Evolutionary conservation across 805 yeast species (phyloP), one percentile per base, ranked within the genome.

Genomic region (Lipomyces sp.): DNA sequence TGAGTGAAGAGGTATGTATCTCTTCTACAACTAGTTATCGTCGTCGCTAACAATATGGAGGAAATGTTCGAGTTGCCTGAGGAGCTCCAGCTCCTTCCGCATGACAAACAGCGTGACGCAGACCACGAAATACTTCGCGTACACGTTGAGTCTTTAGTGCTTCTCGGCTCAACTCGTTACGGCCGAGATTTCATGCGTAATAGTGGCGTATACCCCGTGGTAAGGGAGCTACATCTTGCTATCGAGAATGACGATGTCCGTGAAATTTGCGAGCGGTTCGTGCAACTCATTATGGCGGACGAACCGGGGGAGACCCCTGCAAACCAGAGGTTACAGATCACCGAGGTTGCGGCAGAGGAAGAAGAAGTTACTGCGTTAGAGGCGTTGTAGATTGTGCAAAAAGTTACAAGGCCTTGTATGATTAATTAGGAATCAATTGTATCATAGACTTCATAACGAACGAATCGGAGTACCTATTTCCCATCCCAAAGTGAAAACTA

Each of bases 41-140:
- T 15, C 34, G 10, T 51, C 10, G n/a, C 34, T 51, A 29, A 29
- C 15, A 10, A 29, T 11, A 8, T 8, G 54, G 8, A 51, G 50
- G 98, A 95, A 75, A 85, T 89, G 82, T 88, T 90, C 73, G 87
- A 88, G 60, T 83, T 95, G 71, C 98, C 98, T 1, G 97, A 90
- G 34, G 96, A 90, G 74, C 85, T 94, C 59, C 97, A 91, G 77
- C 81, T 90, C 55, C 80, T 92, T 56, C 89, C 90, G 8, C 86
- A 86, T 34, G 93, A 90, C 68, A 91, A 92, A 76, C 74, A 81
- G 71, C 85, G 95, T 71, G 99, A 95, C 73, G 89, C 93, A 3
- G 80, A 86, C 15, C 79, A 80, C 24, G 87, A 86, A 10, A 85
- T 92, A 62, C 80, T 78, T 64, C 82, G 86, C 56, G 86, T 86